phyloP scores from a whole-genome alignment of 148 eudicot species.

The Nepenthes gracilis region DNA sequence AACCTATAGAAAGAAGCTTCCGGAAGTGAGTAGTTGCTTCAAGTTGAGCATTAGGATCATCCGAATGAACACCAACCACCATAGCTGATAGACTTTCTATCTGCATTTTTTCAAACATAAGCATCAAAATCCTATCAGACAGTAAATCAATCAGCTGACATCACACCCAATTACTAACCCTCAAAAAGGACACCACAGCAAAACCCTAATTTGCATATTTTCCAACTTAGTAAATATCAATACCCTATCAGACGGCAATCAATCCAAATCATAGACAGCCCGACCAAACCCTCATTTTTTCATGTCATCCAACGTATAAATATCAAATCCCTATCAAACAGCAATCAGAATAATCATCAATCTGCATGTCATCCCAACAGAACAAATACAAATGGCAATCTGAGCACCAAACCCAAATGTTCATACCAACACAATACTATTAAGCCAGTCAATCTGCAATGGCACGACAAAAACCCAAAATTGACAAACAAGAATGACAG shows the following conservation, averaged over 20 bases:
- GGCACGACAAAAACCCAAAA: too few species aligned
- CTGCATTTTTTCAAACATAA: slow-evolving; percentile 17
- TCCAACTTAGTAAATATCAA: too few species aligned
- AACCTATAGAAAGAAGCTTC: slow-evolving; percentile 87
- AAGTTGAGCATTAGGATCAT: slow-evolving; percentile 44
- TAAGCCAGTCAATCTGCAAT: too few species aligned
- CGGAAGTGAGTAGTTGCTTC: slow-evolving; percentile 79
- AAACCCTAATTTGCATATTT: too few species aligned
- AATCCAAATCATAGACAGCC: neutral
- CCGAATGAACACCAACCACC: slow-evolving; percentile 65
- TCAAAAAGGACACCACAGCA: too few species aligned
- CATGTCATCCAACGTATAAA: neutral
- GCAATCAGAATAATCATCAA: too few species aligned
- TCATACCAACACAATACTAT: too few species aligned
- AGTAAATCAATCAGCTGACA: neutral
- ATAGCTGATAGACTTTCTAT: slow-evolving; percentile 60
- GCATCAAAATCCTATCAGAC: slow-evolving; percentile 7
- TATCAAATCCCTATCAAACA: neutral
- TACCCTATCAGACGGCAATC: too few species aligned
- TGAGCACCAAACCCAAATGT: too few species aligned
- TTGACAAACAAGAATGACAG: too few species aligned
- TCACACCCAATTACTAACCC: neutral
- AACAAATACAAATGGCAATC: too few species aligned
- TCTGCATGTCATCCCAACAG: too few species aligned
- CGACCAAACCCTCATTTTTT: neutral